Evolutionary conservation across 176 grass and related monocot genomes (phyloP).

Genomic region (Rhipidocladum racemiflorum): DNA sequence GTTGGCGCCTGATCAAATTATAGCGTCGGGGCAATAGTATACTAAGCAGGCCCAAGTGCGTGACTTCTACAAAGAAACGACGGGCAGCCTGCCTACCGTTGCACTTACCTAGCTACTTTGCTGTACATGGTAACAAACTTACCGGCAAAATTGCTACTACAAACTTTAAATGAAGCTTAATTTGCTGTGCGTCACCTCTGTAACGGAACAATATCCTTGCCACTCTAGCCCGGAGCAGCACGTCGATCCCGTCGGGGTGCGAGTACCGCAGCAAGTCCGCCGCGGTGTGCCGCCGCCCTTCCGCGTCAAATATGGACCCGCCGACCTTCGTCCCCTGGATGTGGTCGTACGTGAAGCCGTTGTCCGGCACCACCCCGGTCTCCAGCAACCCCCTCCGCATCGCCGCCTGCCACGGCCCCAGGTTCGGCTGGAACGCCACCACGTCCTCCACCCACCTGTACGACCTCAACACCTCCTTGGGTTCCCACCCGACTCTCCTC

Average conservation of each 20-base stretch:
- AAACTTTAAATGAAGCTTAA: not conserved
- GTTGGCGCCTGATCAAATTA: not conserved
- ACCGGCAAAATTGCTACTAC: not conserved
- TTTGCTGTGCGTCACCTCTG: slow-evolving; percentile 2
- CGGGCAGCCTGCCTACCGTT: slow-evolving; percentile 1
- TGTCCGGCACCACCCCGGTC: slow-evolving; percentile 46
- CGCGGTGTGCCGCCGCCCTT: slow-evolving; percentile 45
- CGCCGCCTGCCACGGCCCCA: slow-evolving; percentile 51
- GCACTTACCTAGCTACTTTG: not conserved
- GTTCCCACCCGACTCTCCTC: slow-evolving; percentile 43
- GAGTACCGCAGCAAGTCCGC: slow-evolving; percentile 60
- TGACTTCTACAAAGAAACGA: slow-evolving; percentile 3
- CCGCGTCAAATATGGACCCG: slow-evolving; percentile 50
- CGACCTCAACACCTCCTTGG: slow-evolving; percentile 43
- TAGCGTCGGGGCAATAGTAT: not conserved
- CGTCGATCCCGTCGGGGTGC: slow-evolving; percentile 32
- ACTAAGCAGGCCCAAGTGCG: not conserved
- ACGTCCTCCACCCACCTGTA: slow-evolving; percentile 73
- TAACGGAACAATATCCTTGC: slow-evolving; percentile 44
- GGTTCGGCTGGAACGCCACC: slow-evolving; percentile 46
- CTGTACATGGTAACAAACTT: not conserved
- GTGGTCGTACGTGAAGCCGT: slow-evolving; percentile 61
- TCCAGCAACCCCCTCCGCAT: slow-evolving; percentile 54
- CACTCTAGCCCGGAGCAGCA: slow-evolving; percentile 39
- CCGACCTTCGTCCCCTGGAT: slow-evolving; percentile 58